phyloP scores from a whole-genome alignment of 1,284 basidiomycete genomes.

The Cutaneotrichosporon sp. region DNA sequence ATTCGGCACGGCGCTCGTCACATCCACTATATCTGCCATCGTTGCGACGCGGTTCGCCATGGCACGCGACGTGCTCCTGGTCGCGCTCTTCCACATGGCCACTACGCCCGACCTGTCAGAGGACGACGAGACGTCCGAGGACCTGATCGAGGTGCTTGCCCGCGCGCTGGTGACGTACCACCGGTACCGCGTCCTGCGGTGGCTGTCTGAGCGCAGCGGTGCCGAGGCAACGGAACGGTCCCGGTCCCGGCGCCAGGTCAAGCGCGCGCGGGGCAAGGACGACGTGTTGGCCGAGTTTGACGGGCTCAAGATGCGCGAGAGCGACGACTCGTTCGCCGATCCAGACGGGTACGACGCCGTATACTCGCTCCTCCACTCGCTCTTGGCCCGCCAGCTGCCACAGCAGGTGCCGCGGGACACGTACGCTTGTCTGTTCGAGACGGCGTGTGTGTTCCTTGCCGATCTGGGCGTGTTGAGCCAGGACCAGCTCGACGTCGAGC shows the following conservation, averaged over 20 bases:
- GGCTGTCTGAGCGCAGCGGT: constrained; percentile 37
- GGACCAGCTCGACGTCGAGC: constrained; percentile 26
- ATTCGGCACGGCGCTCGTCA: constrained; percentile 38
- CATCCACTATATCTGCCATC: constrained; percentile 27
- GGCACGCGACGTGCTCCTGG: constrained; percentile 38
- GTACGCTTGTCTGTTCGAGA: constrained; percentile 25
- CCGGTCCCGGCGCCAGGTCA: constrained; percentile 15
- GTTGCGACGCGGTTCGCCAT: constrained; percentile 39
- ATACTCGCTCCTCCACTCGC: constrained; percentile 65
- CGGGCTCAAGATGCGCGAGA: constrained; percentile 44
- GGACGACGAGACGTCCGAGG: constrained; percentile 29
- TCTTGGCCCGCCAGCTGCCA: constrained; percentile 52
- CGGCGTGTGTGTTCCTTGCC: constrained; percentile 17
- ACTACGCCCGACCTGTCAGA: constrained; percentile 23
- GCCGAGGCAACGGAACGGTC: constrained; percentile 22
- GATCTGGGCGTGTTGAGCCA: constrained; percentile 13
- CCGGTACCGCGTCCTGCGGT: constrained; percentile 38
- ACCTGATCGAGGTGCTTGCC: constrained; percentile 32
- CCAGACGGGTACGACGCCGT: constrained; percentile 46
- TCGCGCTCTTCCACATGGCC: constrained; percentile 38
- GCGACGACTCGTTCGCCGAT: constrained; percentile 17
- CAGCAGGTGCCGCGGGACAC: constrained; percentile 54
- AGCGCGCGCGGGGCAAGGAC: constrained; percentile 21
- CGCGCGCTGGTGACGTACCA: constrained; percentile 40
- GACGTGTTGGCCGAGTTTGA: constrained; percentile 47